Evolutionary conservation across 768 basidiomycete genomes (phyloP), one percentile per base, ranked within the genome.

Genomic region (Tylopilus felleus): DNA sequence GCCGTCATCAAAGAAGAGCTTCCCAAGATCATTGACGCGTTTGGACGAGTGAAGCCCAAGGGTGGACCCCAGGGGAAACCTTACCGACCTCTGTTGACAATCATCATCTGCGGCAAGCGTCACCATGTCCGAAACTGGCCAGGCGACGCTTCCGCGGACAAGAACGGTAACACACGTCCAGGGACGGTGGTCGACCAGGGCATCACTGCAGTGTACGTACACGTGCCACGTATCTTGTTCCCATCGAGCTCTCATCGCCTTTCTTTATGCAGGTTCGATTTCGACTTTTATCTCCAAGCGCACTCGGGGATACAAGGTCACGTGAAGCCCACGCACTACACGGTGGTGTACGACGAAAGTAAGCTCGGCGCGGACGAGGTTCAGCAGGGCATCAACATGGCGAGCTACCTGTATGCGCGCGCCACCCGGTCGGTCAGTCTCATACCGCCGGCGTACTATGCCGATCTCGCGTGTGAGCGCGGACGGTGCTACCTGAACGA

Each of bases 341-440:
- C 80, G 2, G 82, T 90, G 23, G 77, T 91, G 5, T 88, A 91
- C 65, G 90, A 93, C 68, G 90, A 93, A 71, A 84, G 81, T 63
- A 64, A 53, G 4, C 73, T 91, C n/a, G 71, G 71, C 2, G 84
- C 89, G 1, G 85, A 94, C 65, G 80, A 81, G 16, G 73, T 92
- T 12, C 91, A 93, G 64, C 76, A 83, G 55, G 85, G 89, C 2
- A 83, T 87, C 0, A 80, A 92, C 63, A 75, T 82, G 50, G 70
- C 77, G 14, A 83, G 83, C 60, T 92, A 91, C 63, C 74, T 89
- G 14, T 94, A 89, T 60, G 90, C 86, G 1, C 80, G 91, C 5
- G 90, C 90, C 1, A 94, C 90, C 4, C 86, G 88, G 61, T 86
- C 90, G 0, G 92, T 94, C 28, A 90, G 87, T 64, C 73, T 93